Base-by-base conservation (phyloP, 2,329 filamentous ascomycete genomes). In the Simplicillium sp. region DNA sequence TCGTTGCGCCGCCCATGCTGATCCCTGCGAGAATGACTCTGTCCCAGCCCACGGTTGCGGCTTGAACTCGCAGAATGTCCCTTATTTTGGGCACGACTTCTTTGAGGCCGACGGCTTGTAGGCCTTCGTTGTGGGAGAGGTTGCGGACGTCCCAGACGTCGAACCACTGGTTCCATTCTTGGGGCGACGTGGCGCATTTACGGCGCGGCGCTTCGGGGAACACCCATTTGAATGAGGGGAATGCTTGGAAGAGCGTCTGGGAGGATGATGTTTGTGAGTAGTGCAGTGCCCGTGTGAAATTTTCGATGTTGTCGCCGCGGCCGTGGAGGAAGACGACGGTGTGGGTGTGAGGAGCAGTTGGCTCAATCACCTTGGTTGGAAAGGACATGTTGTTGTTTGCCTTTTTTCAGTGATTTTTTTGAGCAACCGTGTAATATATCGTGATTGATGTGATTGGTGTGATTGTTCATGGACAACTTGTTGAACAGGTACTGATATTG, bases 161-260 rank as follows among this genome's bases (percentile, higher is more conserved):
- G 50, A 74, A 75, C 71, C 70, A 75, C 48, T 71, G 67, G 8
- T 62, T 57, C 41, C 48, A 42, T 18, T 57, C 51, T 37, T 50
- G 48, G 29, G 46, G 36, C 37, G 45, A 38, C 20, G 16, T 37
- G 40, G 58, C 55, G 36, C 53, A 48, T 38, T 53, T 33, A 39
- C 54, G 50, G 29, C 51, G 16, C 11, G 61, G 61, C 2, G 68
- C 65, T 39, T 62, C 59, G 9, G 69, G 68, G 40, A 73, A 74
- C 7, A 74, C 66, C 64, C 67, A 73, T 40, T 65, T 61, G 48
- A 71, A 59, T 5, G 61, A 59, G 4, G 70, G 68, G 29, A 71
- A 66, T 8, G 54, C 49, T 4, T 65, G 57, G 16, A 52, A 37
- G 2, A 72, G 61, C 3, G 54, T 57, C 14, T 47, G 56, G n/a